Evolutionary conservation across 495 filamentous ascomycete genomes (phyloP).

Genomic region (Xylaria nigripes): DNA sequence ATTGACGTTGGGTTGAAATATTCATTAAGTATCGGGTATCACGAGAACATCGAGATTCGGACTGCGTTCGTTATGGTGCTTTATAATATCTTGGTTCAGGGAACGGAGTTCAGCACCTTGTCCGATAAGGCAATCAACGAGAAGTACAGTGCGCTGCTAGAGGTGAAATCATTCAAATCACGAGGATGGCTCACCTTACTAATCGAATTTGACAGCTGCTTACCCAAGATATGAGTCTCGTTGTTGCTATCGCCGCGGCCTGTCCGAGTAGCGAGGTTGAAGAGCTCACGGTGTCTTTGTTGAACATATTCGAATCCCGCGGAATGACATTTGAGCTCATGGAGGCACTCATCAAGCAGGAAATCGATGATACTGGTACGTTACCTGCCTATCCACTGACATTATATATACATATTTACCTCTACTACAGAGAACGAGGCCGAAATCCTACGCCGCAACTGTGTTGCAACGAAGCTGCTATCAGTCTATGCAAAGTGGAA

Average conservation of each 20-base stretch:
- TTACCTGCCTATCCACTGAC: not conserved
- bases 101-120: conserved; percentile 57
- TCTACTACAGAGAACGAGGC: conserved; percentile 47
- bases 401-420: not conserved
- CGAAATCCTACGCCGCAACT: conserved; percentile 54
- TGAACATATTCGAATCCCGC: conserved; percentile 59
- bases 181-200: not conserved
- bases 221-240: conserved; percentile 49
- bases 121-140: conserved; percentile 56
- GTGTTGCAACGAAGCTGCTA: conserved; percentile 61
- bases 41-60: conserved; percentile 56
- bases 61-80: conserved; percentile 61
- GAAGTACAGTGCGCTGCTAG: conserved; percentile 54
- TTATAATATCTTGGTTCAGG: conserved; percentile 58
- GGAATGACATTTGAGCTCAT: conserved; percentile 52
- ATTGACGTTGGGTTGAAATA: conserved; percentile 62
- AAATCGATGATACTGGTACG: conserved; percentile 53
- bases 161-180: conserved; percentile 30
- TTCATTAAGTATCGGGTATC: conserved; percentile 56
- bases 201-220: conserved; percentile 37
- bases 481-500: conserved; percentile 63
- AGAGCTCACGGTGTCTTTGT: conserved; percentile 53
- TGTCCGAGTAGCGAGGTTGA: conserved; percentile 59
- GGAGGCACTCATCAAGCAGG: conserved; percentile 56
- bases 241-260: conserved; percentile 52